Conservation (phyloP, 2,329 filamentous ascomycete genomes). For the Monosporascus sp. region DNA sequence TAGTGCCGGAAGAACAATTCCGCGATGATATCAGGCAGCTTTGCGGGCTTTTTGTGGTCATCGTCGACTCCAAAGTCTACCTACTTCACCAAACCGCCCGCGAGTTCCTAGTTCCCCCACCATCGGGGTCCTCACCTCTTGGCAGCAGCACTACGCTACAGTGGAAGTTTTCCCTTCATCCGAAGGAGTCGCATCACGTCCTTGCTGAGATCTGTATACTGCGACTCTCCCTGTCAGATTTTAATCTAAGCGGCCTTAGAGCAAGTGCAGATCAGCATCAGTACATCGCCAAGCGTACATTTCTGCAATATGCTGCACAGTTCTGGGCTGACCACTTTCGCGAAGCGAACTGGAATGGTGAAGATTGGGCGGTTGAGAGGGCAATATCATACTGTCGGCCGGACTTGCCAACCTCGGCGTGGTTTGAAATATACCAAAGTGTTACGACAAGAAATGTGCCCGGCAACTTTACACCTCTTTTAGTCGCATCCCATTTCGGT, state of each 20-base stretch:
- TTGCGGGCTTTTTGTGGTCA: slow-evolving; percentile 31
- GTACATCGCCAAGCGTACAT: too few relatives aligned
- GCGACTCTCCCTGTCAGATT: not conserved
- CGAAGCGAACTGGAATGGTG: not conserved
- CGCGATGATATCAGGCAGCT: slow-evolving; percentile 17
- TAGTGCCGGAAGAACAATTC: slow-evolving; percentile 7
- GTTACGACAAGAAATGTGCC: not conserved
- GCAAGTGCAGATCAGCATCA: too few relatives aligned
- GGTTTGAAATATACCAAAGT: not conserved
- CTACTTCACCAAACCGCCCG: slow-evolving; percentile 35
- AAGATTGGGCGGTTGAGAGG: not conserved
- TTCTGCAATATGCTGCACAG: slow-evolving; percentile 7
- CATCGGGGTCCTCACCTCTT: too few relatives aligned
- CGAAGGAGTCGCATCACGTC: slow-evolving; percentile 3
- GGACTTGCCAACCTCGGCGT: not conserved
- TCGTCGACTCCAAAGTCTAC: slow-evolving; percentile 28
- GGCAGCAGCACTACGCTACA: not conserved
- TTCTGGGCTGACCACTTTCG: slow-evolving; percentile 7
- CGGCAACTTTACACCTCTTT: slow-evolving; percentile 1
- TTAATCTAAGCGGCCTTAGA: not conserved
- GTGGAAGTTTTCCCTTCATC: slow-evolving; percentile 5
- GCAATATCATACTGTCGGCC: not conserved
- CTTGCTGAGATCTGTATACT: slow-evolving; percentile 7
- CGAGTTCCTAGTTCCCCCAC: slow-evolving; percentile 26
- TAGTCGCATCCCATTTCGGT: slow-evolving; percentile 8